Conservation (phyloP, 805 yeast genomes). For the Saccharomycopsis fermentans region DNA sequence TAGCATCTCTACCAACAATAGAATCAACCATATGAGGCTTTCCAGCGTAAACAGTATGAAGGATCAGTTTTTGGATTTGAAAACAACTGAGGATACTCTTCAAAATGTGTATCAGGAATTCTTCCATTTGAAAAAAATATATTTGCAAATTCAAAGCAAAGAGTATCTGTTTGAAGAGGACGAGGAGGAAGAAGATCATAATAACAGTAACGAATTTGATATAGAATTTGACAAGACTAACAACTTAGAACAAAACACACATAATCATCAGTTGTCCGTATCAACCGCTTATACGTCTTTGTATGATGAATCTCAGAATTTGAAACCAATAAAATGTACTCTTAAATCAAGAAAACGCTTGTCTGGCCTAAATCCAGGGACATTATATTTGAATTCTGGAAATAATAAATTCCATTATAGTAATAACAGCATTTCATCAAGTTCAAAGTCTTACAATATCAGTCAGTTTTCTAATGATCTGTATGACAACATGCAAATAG, state of each 20-base stretch:
- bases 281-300: conserved; percentile 14
- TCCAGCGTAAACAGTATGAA: conserved; percentile 20
- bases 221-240: background rate
- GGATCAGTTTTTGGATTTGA: conserved; percentile 33
- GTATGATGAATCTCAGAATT: conserved; percentile 15
- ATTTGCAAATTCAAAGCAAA: conserved; percentile 2
- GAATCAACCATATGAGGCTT: conserved; percentile 16
- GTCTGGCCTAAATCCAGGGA: background rate
- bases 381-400: background rate
- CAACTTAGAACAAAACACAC: background rate
- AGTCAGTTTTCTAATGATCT: background rate
- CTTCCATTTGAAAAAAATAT: conserved; percentile 24
- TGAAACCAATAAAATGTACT: conserved; percentile 16
- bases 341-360: conserved; percentile 8
- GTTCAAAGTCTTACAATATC: background rate
- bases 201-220: background rate
- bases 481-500: background rate
- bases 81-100: conserved; percentile 36
- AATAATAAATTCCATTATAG: background rate
- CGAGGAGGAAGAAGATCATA: background rate
- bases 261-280: conserved; percentile 2
- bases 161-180: background rate
- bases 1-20: background rate
- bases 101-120: conserved; percentile 35
- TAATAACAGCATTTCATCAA: background rate